Conservation (phyloP, 176 grass and related monocot species). For the Avena insularis region DNA sequence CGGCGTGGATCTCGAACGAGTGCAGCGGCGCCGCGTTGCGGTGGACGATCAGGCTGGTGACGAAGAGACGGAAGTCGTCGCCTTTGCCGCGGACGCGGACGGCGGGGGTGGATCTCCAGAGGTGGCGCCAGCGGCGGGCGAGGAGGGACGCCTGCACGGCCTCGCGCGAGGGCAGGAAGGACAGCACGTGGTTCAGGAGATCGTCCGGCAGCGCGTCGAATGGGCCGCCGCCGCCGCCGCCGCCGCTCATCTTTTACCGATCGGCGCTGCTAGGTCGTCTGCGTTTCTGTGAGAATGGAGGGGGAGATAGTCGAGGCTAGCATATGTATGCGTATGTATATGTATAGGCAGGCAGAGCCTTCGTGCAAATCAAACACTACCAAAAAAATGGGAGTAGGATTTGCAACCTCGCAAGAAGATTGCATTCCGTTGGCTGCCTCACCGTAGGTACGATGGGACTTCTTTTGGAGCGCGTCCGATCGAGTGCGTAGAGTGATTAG, state of each 20-base stretch:
- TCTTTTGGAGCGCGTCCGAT: no score
- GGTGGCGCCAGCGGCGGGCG: conserved; percentile 1
- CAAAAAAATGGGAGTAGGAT: no score
- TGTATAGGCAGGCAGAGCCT: no score
- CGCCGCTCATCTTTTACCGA: not conserved
- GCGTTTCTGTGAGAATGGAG: no score
- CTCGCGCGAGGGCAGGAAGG: conserved; percentile 9
- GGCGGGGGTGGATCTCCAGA: not conserved
- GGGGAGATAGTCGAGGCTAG: no score
- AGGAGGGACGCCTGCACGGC: not conserved
- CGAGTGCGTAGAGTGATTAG: no score
- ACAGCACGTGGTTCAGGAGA: not conserved
- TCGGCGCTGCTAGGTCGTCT: not conserved
- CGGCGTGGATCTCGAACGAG: not conserved
- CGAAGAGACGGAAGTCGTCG: not conserved
- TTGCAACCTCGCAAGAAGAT: no score
- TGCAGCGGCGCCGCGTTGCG: not conserved
- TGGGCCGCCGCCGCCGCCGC: not conserved
- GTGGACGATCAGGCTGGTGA: not conserved
- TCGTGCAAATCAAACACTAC: no score
- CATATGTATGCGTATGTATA: no score
- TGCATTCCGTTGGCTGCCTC: no score
- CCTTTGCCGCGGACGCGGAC: not conserved
- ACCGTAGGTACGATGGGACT: no score
- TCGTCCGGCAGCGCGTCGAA: not conserved